Base-by-base conservation (phyloP, 2,329 filamentous ascomycete species). In the Ciborinia camelliae region DNA sequence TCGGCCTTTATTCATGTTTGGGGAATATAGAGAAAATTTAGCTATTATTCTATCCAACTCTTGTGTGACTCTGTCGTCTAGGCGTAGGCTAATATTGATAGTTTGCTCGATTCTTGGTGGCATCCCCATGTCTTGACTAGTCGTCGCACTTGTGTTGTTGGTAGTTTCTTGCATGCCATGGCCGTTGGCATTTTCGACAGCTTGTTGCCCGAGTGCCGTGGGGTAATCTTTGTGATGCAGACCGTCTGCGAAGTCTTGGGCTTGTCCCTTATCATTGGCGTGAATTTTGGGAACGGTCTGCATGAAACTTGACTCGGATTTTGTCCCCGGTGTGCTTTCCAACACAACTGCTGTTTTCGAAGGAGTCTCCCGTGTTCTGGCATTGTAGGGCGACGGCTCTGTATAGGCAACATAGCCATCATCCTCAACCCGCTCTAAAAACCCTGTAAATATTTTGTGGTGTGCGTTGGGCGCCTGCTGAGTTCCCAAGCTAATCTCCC, bases 401-500 rank as follows among this genome's bases (percentile, higher is more conserved):
- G 41, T n/a, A 47, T 35, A 58, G n/a, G 55, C 55, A n/a, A 9
- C 35, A 12, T 58, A 58, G 6, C 55, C 55, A 47, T 58, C 41
- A 47, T 45, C n/a, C 28, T 58, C 41, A 20, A 58, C 41, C 43
- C 35, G 41, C 9, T 58, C n/a, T 47, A 58, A 35, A 18, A 58
- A 58, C 4, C 23, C 23, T 4, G 55, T 35, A 23, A 58, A 58
- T 18, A 37, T 35, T 58, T 47, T n/a, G 20, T 23, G 41, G 28
- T 37, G 55, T 20, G n/a, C n/a, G 20, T 58, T 6, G 8, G 55
- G 20, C 4, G 43, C 20, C n/a, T 58, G 54, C 20, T 35, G 41
- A 26, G 18, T 23, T 20, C 7, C 28, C 1, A 9, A 4, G 41
- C 41, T 58, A 15, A 15, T 47, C 14, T 37, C 41, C 14, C 26